These are phyloP conservation scores for Novakomyces olei DNA, from an alignment of 805 yeast genomes.

Conservation along the genomic window DNA sequence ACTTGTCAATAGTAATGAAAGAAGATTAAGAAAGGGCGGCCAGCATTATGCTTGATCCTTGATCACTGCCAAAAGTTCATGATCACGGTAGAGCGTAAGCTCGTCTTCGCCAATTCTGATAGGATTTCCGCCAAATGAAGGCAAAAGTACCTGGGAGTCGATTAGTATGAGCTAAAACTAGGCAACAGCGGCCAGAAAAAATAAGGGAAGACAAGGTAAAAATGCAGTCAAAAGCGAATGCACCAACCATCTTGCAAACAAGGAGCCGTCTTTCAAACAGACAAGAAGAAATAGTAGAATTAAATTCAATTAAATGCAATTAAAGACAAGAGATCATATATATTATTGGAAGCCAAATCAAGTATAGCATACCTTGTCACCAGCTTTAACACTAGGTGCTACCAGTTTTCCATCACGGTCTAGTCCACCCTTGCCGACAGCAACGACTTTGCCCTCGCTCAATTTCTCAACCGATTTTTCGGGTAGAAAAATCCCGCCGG, in stretches of 20 bases:
- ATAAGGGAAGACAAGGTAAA: no score
- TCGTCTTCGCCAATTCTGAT: constrained; percentile 71
- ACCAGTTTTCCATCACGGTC: constrained; percentile 54
- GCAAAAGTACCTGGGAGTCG: constrained; percentile 83
- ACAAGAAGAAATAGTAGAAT: no score
- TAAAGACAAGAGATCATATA: no score
- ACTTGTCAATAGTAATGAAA: no score
- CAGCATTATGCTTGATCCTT: constrained; percentile 24
- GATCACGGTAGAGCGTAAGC: constrained; percentile 49
- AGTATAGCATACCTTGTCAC: constrained; percentile 89
- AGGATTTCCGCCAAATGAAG: constrained; percentile 79
- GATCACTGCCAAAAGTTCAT: constrained; percentile 86
- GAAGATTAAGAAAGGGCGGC: no score
- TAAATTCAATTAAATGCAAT: no score
- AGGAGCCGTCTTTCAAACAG: no score
- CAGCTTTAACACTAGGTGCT: constrained; percentile 56
- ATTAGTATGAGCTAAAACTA: no score
- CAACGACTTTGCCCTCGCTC: constrained; percentile 75
- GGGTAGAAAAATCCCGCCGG: constrained; percentile 82
- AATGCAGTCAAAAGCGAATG: no score
- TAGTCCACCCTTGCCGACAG: constrained; percentile 84
- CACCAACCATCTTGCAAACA: no score
- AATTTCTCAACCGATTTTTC: constrained; percentile 90
- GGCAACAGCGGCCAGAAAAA: no score
- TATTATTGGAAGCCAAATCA: no score